Evolutionary conservation across 1,284 basidiomycete species (phyloP).

Genomic region (Moniliella sp.): DNA sequence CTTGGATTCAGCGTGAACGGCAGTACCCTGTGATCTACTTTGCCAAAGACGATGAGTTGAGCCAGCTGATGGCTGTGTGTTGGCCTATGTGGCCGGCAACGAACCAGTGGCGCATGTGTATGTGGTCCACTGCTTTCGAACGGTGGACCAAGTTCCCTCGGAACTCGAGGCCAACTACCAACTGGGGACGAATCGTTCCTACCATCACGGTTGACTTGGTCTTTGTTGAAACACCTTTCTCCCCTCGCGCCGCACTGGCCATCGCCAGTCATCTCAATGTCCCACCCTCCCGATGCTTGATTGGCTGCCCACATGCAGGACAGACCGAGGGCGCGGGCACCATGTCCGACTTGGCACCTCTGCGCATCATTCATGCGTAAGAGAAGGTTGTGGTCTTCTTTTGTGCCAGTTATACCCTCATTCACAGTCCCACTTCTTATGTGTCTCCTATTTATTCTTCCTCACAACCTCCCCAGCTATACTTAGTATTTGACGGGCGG

Average conservation of each 20-base stretch:
- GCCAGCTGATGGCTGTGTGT: conserved; percentile 45
- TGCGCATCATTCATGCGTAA: no score
- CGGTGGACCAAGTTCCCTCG: conserved; percentile 36
- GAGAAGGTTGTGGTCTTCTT: no score
- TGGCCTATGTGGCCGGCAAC: conserved; percentile 44
- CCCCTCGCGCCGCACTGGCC: conserved; percentile 6
- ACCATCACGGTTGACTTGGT: conserved; percentile 17
- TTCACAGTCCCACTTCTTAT: no score
- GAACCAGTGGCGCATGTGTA: conserved; percentile 49
- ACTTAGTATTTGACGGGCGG: no score
- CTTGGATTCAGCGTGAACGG: conserved; percentile 39
- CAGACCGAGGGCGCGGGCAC: no score
- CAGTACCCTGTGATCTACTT: conserved; percentile 39
- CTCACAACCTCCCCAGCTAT: no score
- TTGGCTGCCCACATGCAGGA: conserved; percentile 16
- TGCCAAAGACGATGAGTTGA: conserved; percentile 33
- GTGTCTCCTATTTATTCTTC: no score
- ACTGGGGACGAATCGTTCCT: conserved; percentile 12
- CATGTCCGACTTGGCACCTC: no score
- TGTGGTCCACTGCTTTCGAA: conserved; percentile 45
- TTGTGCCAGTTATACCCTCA: no score
- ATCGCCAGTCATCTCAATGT: conserved; percentile 7
- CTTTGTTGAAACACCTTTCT: conserved; percentile 11
- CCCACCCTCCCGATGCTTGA: conserved; percentile 8
- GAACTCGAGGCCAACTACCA: conserved; percentile 31